Base-by-base conservation (phyloP, 1,284 basidiomycete species). In the Boletus smithii region DNA sequence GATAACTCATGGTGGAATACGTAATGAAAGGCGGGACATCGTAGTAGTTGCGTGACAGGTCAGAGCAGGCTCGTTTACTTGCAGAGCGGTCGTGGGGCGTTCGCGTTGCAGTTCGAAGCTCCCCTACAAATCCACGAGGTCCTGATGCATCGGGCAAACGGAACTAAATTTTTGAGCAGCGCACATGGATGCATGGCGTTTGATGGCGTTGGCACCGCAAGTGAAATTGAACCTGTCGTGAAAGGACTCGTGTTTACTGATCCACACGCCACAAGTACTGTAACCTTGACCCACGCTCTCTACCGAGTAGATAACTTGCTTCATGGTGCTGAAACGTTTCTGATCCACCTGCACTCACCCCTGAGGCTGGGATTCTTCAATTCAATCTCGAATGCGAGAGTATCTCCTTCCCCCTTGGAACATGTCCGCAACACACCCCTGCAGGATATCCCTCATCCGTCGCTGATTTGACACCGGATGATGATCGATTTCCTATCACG, bases 301-400 rank as follows among this genome's bases (percentile, higher is more conserved):
- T 43, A 41, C 46, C 49, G 39, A 40, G 44, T 17, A 35, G 36
- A 44, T 42, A 18, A 29, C 50, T 52, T 41, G 35, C 57, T 44
- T 45, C 49, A 45, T 45, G 46, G 36, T 30, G 20, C 35, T 56
- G 63, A 64, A 59, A 63, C 46, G 45, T 59, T 61, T 60, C 49
- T 43, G 54, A 62, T 49, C 61, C 53, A 63, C 56, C 32, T 35
- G 37, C 3, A 17, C 29, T 43, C 61, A 44, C 41, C 59, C 60
- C 54, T 65, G 61, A 56, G 55, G 38, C 48, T 43, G 57, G 48
- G 54, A 55, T 43, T 47, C 44, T 47, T 49, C 46, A 49, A 60
- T 62, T 56, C 37, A 50, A 43, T 61, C 56, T 57, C 56, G 52
- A 50, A 65, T 57, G 53, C 48, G 48, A 57, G 49, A 45, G 33